Evolutionary conservation across 345 rosid genomes (phyloP).

Genomic region (Populus deltoides): DNA sequence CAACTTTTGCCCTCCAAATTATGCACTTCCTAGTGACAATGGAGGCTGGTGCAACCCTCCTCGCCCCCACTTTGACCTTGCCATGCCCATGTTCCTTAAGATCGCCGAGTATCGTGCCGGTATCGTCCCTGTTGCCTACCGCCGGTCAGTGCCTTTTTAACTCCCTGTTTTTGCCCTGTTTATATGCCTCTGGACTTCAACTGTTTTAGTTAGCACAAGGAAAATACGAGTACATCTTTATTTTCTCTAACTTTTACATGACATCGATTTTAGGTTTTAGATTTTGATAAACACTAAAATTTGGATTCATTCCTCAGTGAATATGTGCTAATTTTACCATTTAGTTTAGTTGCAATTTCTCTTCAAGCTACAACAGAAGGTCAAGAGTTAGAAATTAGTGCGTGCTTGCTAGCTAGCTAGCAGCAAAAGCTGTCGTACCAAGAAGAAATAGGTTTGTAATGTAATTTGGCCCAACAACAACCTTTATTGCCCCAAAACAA

Average conservation of each 20-base stretch:
- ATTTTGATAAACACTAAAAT: neutral
- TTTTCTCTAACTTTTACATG: neutral
- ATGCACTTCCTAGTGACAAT: constrained; percentile 53
- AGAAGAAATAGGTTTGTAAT: neutral
- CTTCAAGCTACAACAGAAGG: too few species aligned
- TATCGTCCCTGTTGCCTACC: constrained; percentile 59
- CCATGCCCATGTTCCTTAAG: constrained; percentile 74
- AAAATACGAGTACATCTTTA: too few species aligned
- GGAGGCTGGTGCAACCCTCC: constrained; percentile 91
- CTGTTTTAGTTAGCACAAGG: neutral
- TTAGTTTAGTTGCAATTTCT: neutral
- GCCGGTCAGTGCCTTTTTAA: constrained; percentile 36
- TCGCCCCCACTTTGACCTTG: constrained; percentile 63
- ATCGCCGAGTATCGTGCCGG: constrained; percentile 69
- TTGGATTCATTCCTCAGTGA: neutral
- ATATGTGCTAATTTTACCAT: neutral
- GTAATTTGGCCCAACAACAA: neutral
- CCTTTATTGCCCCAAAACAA: neutral
- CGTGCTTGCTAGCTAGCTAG: neutral
- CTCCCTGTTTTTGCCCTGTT: neutral
- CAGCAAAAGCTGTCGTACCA: neutral
- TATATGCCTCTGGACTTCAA: neutral
- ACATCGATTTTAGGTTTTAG: neutral
- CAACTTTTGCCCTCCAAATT: constrained; percentile 81
- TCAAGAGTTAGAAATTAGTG: too few species aligned